Evolutionary conservation across 2,329 filamentous ascomycete genomes (phyloP).

Genomic region (Apiospora aurea): DNA sequence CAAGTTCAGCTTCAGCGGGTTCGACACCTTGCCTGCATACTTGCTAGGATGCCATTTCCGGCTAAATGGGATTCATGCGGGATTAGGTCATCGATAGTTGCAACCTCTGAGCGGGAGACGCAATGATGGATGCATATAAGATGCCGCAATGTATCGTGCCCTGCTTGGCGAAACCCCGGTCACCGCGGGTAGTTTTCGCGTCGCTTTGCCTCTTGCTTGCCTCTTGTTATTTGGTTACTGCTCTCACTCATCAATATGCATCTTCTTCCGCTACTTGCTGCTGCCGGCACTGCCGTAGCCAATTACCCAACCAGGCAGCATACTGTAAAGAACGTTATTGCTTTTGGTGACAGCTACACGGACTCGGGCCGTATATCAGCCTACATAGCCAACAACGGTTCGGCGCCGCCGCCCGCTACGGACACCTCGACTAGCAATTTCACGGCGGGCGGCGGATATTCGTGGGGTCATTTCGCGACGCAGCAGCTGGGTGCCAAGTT

Average conservation of each 20-base stretch:
- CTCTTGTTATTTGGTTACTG: background rate
- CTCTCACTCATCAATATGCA: background rate
- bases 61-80: background rate
- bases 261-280: background rate
- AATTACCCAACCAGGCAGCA: slow-evolving; percentile 27
- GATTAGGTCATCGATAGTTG: background rate
- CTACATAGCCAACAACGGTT: slow-evolving; percentile 64
- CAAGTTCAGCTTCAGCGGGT: background rate
- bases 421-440: slow-evolving; percentile 53
- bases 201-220: background rate
- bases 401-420: slow-evolving; percentile 67
- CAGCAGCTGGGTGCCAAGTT: slow-evolving; percentile 62
- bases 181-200: background rate
- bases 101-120: background rate
- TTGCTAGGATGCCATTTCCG: background rate
- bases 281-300: slow-evolving; percentile 28
- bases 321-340: slow-evolving; percentile 68
- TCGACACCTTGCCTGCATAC: background rate
- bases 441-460: slow-evolving; percentile 70
- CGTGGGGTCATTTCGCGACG: slow-evolving; percentile 73
- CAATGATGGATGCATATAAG: slow-evolving; percentile 8
- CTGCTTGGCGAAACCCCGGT: background rate
- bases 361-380: slow-evolving; percentile 74
- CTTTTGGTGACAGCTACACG: slow-evolving; percentile 80
- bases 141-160: background rate